Percentiles rank a stretch among this genome's conserved stretches.
Evolutionary conservation across 768 basidiomycete genomes (phyloP).

Genomic region (Russula brevipes): DNA sequence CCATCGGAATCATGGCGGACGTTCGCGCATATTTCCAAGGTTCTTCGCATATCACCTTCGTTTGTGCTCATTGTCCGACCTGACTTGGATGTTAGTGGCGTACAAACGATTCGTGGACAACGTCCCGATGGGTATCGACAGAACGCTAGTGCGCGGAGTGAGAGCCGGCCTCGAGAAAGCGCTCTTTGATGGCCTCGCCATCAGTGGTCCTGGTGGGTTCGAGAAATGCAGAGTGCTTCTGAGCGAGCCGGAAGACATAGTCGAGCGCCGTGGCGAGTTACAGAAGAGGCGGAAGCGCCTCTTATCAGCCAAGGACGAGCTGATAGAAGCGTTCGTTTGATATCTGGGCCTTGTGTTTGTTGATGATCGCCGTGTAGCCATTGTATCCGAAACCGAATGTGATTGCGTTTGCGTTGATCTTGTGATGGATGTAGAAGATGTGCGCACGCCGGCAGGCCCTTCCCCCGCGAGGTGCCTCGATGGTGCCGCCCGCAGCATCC

Average conservation of each 20-base stretch:
- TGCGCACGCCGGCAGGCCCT: too few species aligned
- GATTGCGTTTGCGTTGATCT: too few species aligned
- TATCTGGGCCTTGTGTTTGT: background rate
- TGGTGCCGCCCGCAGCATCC: too few species aligned
- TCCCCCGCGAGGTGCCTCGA: too few species aligned
- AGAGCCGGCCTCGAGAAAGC: constrained; percentile 37
- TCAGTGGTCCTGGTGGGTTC: constrained; percentile 43
- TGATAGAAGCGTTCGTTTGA: constrained; percentile 26
- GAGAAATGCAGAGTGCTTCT: constrained; percentile 45
- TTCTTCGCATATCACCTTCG: constrained; percentile 28
- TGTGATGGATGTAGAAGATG: too few species aligned
- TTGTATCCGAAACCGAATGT: too few species aligned
- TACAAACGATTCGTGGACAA: constrained; percentile 58
- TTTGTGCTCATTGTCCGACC: background rate
- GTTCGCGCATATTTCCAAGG: constrained; percentile 74
- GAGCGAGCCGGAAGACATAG: constrained; percentile 43
- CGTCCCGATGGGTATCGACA: constrained; percentile 52
- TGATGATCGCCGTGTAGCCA: too few species aligned
- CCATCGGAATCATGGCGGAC: constrained; percentile 61
- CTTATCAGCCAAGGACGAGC: constrained; percentile 39
- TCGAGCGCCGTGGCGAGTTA: constrained; percentile 42
- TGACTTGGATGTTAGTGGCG: constrained; percentile 35
- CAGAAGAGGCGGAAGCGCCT: constrained; percentile 46
- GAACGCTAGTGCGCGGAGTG: constrained; percentile 48
- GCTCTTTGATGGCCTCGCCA: constrained; percentile 43